Conservation (phyloP, 164 flowering plant species). For the Annona cherimola region DNA sequence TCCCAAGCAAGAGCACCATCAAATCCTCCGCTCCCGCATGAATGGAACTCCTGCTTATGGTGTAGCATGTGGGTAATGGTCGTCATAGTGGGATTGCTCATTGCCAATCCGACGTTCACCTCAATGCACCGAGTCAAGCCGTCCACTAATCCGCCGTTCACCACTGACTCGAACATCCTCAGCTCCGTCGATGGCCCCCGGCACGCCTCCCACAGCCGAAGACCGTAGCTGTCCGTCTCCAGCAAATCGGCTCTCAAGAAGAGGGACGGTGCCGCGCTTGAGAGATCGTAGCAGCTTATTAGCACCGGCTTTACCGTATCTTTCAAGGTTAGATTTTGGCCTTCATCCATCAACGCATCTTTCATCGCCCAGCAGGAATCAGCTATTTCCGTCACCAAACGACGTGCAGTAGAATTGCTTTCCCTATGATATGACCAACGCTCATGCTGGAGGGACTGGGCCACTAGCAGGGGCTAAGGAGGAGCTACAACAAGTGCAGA, state of each 20-base stretch:
- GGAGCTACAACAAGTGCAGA: too few relatives aligned
- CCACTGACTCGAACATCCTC: constrained; percentile 53
- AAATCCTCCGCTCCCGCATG: constrained; percentile 88
- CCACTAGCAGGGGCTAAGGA: too few relatives aligned
- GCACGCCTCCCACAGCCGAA: constrained; percentile 85
- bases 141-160: constrained; percentile 66
- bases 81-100: constrained; percentile 92
- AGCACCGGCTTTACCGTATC: constrained; percentile 87
- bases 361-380: constrained; percentile 44
- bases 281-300: constrained; percentile 86
- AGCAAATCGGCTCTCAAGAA: constrained; percentile 92
- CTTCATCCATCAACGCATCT: constrained; percentile 45
- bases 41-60: constrained; percentile 92
- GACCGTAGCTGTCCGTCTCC: constrained; percentile 76
- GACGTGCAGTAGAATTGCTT: constrained; percentile 22
- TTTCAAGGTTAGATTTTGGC: constrained; percentile 52
- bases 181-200: constrained; percentile 86
- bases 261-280: constrained; percentile 82
- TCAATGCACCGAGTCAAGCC: constrained; percentile 65
- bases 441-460: too few relatives aligned
- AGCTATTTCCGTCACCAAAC: constrained; percentile 5
- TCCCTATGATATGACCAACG: too few relatives aligned
- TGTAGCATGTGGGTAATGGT: constrained; percentile 97
- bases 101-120: constrained; percentile 77
- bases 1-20: constrained; percentile 71